These are phyloP conservation scores for Hymenoscyphus fructigenus DNA, from an alignment of 2,329 filamentous ascomycete species.

Conservation along the genomic window DNA sequence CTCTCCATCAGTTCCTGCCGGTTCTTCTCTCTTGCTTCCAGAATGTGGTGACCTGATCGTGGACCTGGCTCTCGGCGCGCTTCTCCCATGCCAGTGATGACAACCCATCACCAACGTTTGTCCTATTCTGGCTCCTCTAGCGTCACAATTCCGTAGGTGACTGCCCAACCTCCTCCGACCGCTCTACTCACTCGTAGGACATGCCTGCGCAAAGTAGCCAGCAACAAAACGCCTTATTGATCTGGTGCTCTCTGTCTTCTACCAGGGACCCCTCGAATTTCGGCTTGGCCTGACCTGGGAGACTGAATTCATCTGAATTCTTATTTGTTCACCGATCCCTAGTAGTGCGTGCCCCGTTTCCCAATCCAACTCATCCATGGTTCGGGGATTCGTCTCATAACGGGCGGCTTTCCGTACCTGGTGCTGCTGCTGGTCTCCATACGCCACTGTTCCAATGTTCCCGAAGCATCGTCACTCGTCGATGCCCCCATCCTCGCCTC, in stretches of 20 bases:
- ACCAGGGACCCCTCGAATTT: neutral
- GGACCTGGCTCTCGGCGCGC: neutral
- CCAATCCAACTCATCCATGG: conserved; percentile 15
- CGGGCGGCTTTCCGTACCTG: conserved; percentile 11
- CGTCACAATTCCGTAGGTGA: neutral
- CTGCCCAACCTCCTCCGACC: neutral
- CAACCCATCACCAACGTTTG: too few species aligned
- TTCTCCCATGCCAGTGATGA: too few species aligned
- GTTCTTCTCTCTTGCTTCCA: conserved; percentile 1
- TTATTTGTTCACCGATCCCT: neutral
- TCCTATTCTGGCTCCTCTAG: neutral
- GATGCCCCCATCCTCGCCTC: neutral
- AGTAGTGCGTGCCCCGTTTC: neutral
- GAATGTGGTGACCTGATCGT: neutral
- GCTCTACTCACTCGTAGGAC: neutral
- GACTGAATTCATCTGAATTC: neutral
- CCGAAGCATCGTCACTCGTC: conserved; percentile 4
- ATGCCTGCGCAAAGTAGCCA: neutral
- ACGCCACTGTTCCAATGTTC: conserved; percentile 2
- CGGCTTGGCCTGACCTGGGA: neutral
- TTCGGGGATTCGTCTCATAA: conserved; percentile 15
- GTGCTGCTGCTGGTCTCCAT: conserved; percentile 2
- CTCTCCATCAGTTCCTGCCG: neutral
- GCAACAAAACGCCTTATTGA: neutral
- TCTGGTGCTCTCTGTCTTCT: neutral